A percentile compares a stretch with the other conserved stretches of the same genome.
These are phyloP conservation scores for Verruconis gallopava DNA, from an alignment of 2,329 filamentous ascomycete genomes.

Conservation along the genomic window DNA sequence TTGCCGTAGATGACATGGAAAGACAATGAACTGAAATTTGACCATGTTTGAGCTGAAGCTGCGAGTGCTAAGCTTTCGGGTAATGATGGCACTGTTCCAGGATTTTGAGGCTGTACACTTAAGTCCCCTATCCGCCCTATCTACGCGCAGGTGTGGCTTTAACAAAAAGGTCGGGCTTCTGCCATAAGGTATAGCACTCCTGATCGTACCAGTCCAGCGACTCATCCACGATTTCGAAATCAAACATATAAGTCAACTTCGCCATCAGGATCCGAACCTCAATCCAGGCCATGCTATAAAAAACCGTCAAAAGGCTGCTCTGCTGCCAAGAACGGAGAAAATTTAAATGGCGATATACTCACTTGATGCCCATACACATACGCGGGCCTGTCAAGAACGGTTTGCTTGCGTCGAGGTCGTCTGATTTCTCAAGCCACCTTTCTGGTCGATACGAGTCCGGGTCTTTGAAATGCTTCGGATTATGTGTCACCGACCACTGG, in stretches of 20 bases:
- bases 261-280: constrained; percentile 28
- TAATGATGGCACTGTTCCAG: no score
- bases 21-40: no score
- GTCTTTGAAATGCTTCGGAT: constrained; percentile 18
- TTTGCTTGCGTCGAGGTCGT: constrained; percentile 18
- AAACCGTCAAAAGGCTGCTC: no score
- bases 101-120: no score
- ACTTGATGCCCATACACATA: constrained; percentile 19
- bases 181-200: constrained; percentile 21
- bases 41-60: no score
- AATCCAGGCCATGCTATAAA: constrained; percentile 21
- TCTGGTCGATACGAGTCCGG: constrained; percentile 24
- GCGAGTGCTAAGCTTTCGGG: no score
- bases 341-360: background rate
- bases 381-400: constrained; percentile 21
- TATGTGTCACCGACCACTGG: constrained; percentile 14
- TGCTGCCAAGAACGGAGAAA: no score
- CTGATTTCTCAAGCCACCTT: constrained; percentile 19
- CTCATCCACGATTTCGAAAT: constrained; percentile 20
- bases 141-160: background rate
- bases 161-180: constrained; percentile 15
- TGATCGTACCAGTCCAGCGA: constrained; percentile 15
- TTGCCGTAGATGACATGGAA: no score
- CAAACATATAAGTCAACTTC: constrained; percentile 28
- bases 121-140: no score